Evolutionary conservation across 345 rosid species (phyloP), one percentile per base, ranked within the genome.

Genomic region (Rhodamnia argentea): DNA sequence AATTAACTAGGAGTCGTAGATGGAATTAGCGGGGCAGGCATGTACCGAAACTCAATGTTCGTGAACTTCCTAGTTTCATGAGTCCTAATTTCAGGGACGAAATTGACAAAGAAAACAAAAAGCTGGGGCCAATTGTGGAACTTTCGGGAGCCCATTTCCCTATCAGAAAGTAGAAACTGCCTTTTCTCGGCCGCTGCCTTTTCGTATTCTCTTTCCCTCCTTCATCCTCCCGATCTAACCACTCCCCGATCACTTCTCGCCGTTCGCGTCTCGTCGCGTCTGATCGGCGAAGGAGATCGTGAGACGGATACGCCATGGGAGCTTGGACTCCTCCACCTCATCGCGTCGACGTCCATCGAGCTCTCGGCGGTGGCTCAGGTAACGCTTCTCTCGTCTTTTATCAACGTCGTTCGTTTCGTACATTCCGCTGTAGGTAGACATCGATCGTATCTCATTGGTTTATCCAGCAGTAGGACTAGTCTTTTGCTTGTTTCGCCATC

Each of bases 361-460:
- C 91, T 84, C 97, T 98, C 26, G 98, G 99, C 60, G 98, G 93
- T 37, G 98, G 95, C 87, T 85, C 91, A 85, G 98, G 99, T 92
- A 16, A 84, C 40, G 47, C 84, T 42, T 13, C 85, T 18, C 0
- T 58, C 37, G 47, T 13, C 54, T 15, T 56, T 24, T 6, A 23
- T 42, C 54, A 0, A 4, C 6, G 37, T 26, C 29, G 47, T 55
- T 59, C 51, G 42, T n/a, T 84, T 23, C 10, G 18, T 16, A 16
- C 44, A 7, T 42, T 44, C 56, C 23, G 76, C 86, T 50, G 76
- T 27, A 5, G 52, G 76, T 37, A 24, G 22, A 85, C 3, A 5
- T 12, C 26, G 84, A 52, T 52, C 84, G 54, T 18, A 52, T 15
- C 40, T 55, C 27, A 9, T 51, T 44, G 60, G 40, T 64, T 64